A percentile compares a stretch with the other conserved stretches of the same genome.
phyloP scores from a whole-genome alignment of 228 moss, liverwort and hornwort genomes.

The Sphagnum magellanicum region DNA sequence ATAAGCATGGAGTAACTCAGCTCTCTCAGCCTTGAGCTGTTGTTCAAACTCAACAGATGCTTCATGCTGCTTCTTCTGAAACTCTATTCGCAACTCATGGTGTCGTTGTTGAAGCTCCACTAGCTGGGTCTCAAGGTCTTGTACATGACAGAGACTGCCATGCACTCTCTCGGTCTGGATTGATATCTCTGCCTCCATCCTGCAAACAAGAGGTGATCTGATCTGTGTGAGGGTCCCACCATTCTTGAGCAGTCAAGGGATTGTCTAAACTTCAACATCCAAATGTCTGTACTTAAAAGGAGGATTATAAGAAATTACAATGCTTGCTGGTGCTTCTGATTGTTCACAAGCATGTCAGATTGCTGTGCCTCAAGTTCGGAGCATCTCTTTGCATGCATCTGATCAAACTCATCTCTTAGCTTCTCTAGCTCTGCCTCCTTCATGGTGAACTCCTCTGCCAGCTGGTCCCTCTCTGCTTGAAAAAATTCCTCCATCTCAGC shows the following conservation, averaged over 20 bases:
- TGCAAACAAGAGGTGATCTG: slow-evolving; percentile 10
- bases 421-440: slow-evolving; percentile 67
- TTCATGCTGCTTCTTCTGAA: slow-evolving; percentile 50
- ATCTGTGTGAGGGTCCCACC: background rate
- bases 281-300: background rate
- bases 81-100: slow-evolving; percentile 42
- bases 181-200: slow-evolving; percentile 30
- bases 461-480: slow-evolving; percentile 42
- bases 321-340: slow-evolving; percentile 52
- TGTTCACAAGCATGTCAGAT: slow-evolving; percentile 42
- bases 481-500: slow-evolving; percentile 61
- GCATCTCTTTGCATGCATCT: slow-evolving; percentile 44
- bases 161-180: slow-evolving; percentile 41
- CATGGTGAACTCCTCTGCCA: slow-evolving; percentile 42
- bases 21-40: slow-evolving; percentile 37
- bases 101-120: slow-evolving; percentile 53
- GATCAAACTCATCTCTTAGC: slow-evolving; percentile 62
- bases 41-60: slow-evolving; percentile 40
- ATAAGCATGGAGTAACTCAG: slow-evolving; percentile 31
- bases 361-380: slow-evolving; percentile 63
- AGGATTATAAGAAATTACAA: slow-evolving; percentile 18
- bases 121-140: slow-evolving; percentile 41
- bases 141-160: slow-evolving; percentile 42
- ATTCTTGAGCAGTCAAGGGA: no score
- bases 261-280: background rate